Evolutionary conservation across 139 green algal species (phyloP), one percentile per base, ranked within the genome.

Genomic region (Trebouxia sp.): DNA sequence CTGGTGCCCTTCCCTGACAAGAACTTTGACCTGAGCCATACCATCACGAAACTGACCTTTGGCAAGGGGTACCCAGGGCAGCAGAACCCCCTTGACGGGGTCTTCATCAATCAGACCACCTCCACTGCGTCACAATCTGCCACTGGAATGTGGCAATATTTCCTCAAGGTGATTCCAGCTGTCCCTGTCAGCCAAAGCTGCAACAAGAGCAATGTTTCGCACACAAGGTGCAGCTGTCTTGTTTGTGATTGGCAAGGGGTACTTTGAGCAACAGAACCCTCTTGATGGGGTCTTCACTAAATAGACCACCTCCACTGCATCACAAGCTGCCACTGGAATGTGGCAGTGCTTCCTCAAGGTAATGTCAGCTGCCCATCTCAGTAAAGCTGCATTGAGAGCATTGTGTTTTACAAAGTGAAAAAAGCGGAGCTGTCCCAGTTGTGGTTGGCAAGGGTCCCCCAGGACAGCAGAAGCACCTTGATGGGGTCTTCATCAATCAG

Each of bases 281-380:
- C 87, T 97, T 82, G 94, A 97, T 76, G 83, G 84, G 8, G 84
- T 85, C 26, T 81, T 79, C 41, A 82, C 88, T n/a, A 38, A 62
- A 8, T 50, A 83, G 53, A 28, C 47, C 14, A 72, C 50, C 14
- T 26, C 48, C 17, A 43, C 80, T 12, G 81, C 80, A 35, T 80
- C 58, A 6, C 83, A 79, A 65, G 84, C 80, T 5, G 30, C 37
- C 32, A 90, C 86, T 22, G 95, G 94, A 78, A 94, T 96, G 91
- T 98, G 91, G 85, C 95, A 99, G 81, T 99, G 99, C 84, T 98
- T 98, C 81, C 85, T 98, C 5, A 99, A 98, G 88, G 93, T 96
- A 4, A 28, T 69, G 26, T 38, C 50, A 28, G 50, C 50, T 58
- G 50, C 50, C 26, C 20, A 3, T 58, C 20, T 22, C 26, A n/a